phyloP scores from a whole-genome alignment of 768 basidiomycete species.

The Paxillus ammoniavirescens region DNA sequence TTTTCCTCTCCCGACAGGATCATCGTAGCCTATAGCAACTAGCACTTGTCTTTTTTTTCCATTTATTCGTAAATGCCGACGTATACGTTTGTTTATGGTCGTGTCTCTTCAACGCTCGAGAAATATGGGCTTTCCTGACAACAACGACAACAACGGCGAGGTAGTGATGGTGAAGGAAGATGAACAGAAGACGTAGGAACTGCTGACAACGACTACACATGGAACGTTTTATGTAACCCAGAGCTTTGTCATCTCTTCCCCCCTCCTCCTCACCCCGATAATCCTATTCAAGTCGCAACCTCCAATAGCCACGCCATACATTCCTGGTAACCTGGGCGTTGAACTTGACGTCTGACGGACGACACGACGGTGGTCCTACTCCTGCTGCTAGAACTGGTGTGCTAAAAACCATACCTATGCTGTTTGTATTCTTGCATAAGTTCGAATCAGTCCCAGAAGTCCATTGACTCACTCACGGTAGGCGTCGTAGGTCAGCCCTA shows the following conservation, averaged over 20 bases:
- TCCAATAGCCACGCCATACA: too few species aligned
- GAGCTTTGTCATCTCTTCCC: conserved; percentile 33
- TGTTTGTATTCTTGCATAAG: too few species aligned
- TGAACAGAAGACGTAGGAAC: conserved; percentile 23
- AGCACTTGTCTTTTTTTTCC: background rate
- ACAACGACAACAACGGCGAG: background rate
- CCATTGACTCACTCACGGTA: too few species aligned
- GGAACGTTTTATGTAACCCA: conserved; percentile 35
- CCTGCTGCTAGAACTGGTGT: too few species aligned
- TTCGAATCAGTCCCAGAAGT: too few species aligned
- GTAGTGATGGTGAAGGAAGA: conserved; percentile 35
- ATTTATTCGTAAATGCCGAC: background rate
- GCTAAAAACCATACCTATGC: too few species aligned
- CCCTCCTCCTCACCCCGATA: background rate
- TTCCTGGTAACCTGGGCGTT: too few species aligned
- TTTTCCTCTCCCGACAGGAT: background rate
- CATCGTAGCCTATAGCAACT: conserved; percentile 13
- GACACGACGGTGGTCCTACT: too few species aligned
- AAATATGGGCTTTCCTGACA: background rate
- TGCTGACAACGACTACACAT: conserved; percentile 33
- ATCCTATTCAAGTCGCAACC: too few species aligned
- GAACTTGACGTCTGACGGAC: too few species aligned
- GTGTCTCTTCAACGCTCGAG: background rate
- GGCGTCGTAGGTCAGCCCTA: too few species aligned
- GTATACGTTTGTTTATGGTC: conserved; percentile 1